Evolutionary conservation across 805 yeast species (phyloP), one percentile per base, ranked within the genome.

Genomic region (Zygoascus flipseniorum): DNA sequence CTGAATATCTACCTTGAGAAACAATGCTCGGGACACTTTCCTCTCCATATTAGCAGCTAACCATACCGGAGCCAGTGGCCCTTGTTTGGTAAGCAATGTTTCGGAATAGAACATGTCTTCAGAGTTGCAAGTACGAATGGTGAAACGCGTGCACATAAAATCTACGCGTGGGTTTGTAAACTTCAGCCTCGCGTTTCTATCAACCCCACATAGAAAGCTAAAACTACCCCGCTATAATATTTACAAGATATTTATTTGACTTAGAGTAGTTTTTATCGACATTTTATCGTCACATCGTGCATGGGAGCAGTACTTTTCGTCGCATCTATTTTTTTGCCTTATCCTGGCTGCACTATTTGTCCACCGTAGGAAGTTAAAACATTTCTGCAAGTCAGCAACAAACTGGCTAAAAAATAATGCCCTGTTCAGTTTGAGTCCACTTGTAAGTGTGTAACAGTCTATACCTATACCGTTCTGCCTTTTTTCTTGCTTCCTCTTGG

Each of bases 1-100:
- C 13, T 78, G 65, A 54, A 90, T 82, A 60, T 86, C 79, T 13
- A 96, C 84, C 60, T 79, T 82, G 48, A 88, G 72, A 46, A 84
- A 73, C 64, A 86, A 92, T 51, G 79, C 80, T 61, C 85, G 84
- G 44, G 89, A 77, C 35, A 87, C 76, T 59, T 83, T 84, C 61
- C 81, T 80, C 60, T 89, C 95, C 69, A 89, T 77, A 65, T 87
- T 89, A 19, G 96, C 92, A 9, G 97, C 97, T 47, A 89, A 74
- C 97, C 97, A 89, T 8, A 89, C 89, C 58, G 84, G 86, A 2
- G 95, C 95, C 56, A 89, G 72, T 1, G 96, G 96, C 2, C 96
- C 95, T 64, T 83, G 83, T 56, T 80, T 82, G 1, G 86, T 74
- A 19, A 83, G 72, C 32, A 81, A 66, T 49, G 73, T 72, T 51